phyloP scores from a whole-genome alignment of 1,284 basidiomycete genomes.

The Stereum hirsutum region DNA sequence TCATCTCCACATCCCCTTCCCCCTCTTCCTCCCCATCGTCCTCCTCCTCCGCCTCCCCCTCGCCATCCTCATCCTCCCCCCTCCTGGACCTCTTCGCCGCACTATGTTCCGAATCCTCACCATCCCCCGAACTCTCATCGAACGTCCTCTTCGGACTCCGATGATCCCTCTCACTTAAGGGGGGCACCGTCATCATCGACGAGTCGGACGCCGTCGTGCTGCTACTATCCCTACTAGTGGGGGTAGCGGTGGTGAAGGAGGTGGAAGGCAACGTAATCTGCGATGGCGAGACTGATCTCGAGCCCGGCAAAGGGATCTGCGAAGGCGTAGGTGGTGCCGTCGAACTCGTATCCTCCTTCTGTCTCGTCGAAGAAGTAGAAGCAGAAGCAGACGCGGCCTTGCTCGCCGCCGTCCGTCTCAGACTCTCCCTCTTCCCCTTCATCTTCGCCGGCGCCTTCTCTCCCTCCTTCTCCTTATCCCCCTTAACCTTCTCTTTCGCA shows the following conservation, averaged over 20 bases:
- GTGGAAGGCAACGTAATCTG: conserved; percentile 16
- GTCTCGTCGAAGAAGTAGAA: too few relatives aligned
- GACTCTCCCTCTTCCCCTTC: too few relatives aligned
- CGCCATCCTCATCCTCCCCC: conserved; percentile 17
- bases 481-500: too few relatives aligned
- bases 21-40: conserved; percentile 19
- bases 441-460: too few relatives aligned
- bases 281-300: conserved; percentile 26
- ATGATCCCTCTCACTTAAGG: conserved; percentile 23
- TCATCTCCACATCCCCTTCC: neutral
- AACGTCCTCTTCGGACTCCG: conserved; percentile 60
- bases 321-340: conserved; percentile 10
- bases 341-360: too few relatives aligned
- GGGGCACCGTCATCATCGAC: too few relatives aligned
- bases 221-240: too few relatives aligned
- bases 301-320: conserved; percentile 29
- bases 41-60: conserved; percentile 24
- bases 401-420: too few relatives aligned
- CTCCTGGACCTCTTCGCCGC: conserved; percentile 28
- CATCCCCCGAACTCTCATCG: conserved; percentile 46
- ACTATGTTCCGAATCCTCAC: conserved; percentile 29
- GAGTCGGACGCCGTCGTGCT: too few relatives aligned
- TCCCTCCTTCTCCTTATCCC: too few relatives aligned
- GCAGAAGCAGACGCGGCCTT: too few relatives aligned
- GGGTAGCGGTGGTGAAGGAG: conserved; percentile 7